These are phyloP conservation scores for Gynochthodes officinalis DNA, from an alignment of 257 asterid genomes.

Conservation along the genomic window DNA sequence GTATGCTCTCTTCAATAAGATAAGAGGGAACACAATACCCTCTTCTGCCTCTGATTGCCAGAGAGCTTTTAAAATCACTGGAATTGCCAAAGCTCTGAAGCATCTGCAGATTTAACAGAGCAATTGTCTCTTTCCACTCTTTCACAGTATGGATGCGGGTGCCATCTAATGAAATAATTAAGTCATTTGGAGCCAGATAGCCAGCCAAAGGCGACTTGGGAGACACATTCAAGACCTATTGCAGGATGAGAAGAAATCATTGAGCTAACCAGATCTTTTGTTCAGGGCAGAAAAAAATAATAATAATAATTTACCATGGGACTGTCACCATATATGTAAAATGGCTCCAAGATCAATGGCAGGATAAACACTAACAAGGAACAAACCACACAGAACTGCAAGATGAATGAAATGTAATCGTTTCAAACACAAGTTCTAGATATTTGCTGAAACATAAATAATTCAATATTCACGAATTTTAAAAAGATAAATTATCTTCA, in stretches of 20 bases:
- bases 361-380: slow-evolving; percentile 48
- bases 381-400: slow-evolving; percentile 77
- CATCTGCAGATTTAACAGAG: slow-evolving; percentile 36
- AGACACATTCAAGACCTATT: slow-evolving; percentile 74
- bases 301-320: slow-evolving; percentile 52
- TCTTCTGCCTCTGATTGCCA: slow-evolving; percentile 23
- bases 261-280: slow-evolving; percentile 18
- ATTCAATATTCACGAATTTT: neutral
- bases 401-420: slow-evolving; percentile 19
- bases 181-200: slow-evolving; percentile 59
- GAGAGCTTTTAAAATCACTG: slow-evolving; percentile 24
- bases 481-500: neutral
- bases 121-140: slow-evolving; percentile 56
- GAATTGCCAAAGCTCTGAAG: slow-evolving; percentile 22
- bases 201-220: slow-evolving; percentile 58
- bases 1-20: slow-evolving; percentile 41
- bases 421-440: slow-evolving; percentile 19
- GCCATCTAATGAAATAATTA: slow-evolving; percentile 57
- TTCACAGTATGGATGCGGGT: slow-evolving; percentile 44
- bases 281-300: slow-evolving; percentile 3
- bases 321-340: slow-evolving; percentile 58
- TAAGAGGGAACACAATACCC: slow-evolving; percentile 74
- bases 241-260: slow-evolving; percentile 17
- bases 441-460: neutral
- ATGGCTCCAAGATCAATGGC: slow-evolving; percentile 61